These are phyloP conservation scores for Phytopythium chamaehyphon DNA, from an alignment of 352 stramenopile genomes.

Conservation along the genomic window DNA sequence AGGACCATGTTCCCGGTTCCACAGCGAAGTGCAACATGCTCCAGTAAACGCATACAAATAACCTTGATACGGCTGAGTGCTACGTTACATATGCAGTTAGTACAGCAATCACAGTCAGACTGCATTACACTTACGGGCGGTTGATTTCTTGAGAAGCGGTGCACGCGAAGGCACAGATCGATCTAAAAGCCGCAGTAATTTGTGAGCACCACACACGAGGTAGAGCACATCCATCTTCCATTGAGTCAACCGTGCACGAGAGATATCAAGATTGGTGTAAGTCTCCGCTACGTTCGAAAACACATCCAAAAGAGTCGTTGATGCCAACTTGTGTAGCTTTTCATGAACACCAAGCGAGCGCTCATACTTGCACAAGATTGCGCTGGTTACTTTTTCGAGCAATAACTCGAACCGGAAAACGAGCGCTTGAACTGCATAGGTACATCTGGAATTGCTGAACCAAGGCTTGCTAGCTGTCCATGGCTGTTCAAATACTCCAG, in stretches of 20 bases:
- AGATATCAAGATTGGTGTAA: constrained; percentile 48
- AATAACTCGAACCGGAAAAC: constrained; percentile 43
- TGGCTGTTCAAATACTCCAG: constrained; percentile 50
- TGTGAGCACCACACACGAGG: constrained; percentile 54
- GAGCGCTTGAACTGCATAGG: constrained; percentile 53
- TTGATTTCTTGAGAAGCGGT: constrained; percentile 6
- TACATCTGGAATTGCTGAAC: constrained; percentile 57
- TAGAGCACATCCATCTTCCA: constrained; percentile 79
- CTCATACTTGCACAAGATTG: constrained; percentile 41
- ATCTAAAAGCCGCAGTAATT: constrained; percentile 42
- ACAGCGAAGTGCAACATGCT: constrained; percentile 36
- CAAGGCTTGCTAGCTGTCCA: constrained; percentile 53
- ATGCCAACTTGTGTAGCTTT: constrained; percentile 48
- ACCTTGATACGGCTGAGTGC: constrained; percentile 40
- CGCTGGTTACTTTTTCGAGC: constrained; percentile 35
- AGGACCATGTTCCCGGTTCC: constrained; percentile 33
- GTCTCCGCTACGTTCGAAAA: constrained; percentile 34
- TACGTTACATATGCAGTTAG: too few species aligned
- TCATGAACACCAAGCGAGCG: constrained; percentile 56
- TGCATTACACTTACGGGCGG: constrained; percentile 18
- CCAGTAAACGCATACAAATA: constrained; percentile 48
- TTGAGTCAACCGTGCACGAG: constrained; percentile 33
- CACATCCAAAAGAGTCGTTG: constrained; percentile 47
- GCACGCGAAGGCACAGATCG: constrained; percentile 36
- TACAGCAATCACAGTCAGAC: too few species aligned